phyloP scores from a whole-genome alignment of 805 yeast species.

The Cyberlindnera maclurae region DNA sequence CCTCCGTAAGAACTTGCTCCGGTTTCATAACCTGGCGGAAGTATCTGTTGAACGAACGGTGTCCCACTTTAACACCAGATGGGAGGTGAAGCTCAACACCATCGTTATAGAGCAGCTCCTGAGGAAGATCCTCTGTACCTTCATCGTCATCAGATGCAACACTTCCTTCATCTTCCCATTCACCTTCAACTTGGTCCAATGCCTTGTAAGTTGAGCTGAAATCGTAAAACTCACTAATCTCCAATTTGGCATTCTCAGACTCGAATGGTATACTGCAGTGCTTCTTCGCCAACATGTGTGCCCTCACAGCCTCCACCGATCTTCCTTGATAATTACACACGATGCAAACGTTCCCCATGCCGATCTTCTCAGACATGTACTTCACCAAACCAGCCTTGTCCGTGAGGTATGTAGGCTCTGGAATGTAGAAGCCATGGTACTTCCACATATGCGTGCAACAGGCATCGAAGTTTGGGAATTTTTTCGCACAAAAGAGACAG shows the following conservation, averaged over 20 bases:
- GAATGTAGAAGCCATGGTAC: conserved; percentile 79
- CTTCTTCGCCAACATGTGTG: conserved; percentile 82
- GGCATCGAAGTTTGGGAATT: conserved; percentile 38
- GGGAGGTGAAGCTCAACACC: conserved; percentile 78
- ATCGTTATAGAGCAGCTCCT: conserved; percentile 41
- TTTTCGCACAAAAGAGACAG: conserved; percentile 49
- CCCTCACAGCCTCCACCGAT: conserved; percentile 78
- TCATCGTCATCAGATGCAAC: conserved; percentile 29
- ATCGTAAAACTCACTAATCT: conserved; percentile 87
- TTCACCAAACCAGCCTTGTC: conserved; percentile 67
- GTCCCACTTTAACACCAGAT: conserved; percentile 79
- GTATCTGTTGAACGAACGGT: conserved; percentile 73
- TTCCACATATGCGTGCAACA: conserved; percentile 71
- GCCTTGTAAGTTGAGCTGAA: conserved; percentile 62
- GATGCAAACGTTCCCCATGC: conserved; percentile 85
- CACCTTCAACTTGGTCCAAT: conserved; percentile 23
- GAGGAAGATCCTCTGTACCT: conserved; percentile 31
- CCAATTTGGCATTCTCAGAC: conserved; percentile 72
- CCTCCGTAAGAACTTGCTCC: conserved; percentile 54
- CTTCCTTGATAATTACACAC: conserved; percentile 82
- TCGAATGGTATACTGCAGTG: conserved; percentile 92
- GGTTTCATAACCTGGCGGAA: conserved; percentile 68
- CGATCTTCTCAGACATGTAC: conserved; percentile 85
- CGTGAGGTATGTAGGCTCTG: conserved; percentile 67
- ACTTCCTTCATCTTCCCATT: conserved; percentile 30